phyloP scores from a whole-genome alignment of 768 basidiomycete species.

The Hericium coralloides region DNA sequence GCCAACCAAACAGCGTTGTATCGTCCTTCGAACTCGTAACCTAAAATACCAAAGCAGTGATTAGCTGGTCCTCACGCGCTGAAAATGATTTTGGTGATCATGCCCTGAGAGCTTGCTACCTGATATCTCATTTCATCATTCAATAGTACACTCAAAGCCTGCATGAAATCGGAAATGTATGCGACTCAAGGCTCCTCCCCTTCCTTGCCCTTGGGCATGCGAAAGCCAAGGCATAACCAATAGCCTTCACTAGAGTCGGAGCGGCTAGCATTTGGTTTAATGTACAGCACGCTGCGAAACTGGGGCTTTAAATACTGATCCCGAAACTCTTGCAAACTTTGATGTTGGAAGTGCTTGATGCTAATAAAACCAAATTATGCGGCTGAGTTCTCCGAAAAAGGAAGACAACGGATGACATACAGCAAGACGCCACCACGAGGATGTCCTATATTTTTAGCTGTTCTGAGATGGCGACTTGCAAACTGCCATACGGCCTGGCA shows the following conservation, averaged over 20 bases:
- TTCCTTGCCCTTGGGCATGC: too few relatives aligned
- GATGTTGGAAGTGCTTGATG: slow-evolving; percentile 81
- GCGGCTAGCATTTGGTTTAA: slow-evolving; percentile 81
- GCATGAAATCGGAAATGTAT: too few relatives aligned
- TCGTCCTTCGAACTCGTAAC: too few relatives aligned
- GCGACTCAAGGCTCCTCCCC: too few relatives aligned
- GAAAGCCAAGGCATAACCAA: slow-evolving; percentile 73
- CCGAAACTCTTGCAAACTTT: slow-evolving; percentile 58
- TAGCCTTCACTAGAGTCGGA: slow-evolving; percentile 76
- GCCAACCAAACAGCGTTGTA: too few relatives aligned
- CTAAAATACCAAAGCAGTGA: too few relatives aligned
- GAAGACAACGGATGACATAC: slow-evolving; percentile 28
- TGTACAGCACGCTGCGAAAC: slow-evolving; percentile 57
- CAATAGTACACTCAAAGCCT: too few relatives aligned
- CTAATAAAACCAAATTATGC: slow-evolving; percentile 29
- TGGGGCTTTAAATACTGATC: slow-evolving; percentile 43
- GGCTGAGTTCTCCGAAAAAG: not conserved
- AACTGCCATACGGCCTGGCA: slow-evolving; percentile 70
- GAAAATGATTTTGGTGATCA: too few relatives aligned
- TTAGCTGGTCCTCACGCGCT: too few relatives aligned
- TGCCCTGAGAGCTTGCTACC: too few relatives aligned
- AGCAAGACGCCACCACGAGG: slow-evolving; percentile 44
- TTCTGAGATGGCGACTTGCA: slow-evolving; percentile 41
- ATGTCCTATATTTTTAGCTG: slow-evolving; percentile 34
- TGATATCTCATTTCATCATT: too few relatives aligned